Base-by-base conservation (phyloP, 495 filamentous ascomycete species). In the Penicillium coprophilum region DNA sequence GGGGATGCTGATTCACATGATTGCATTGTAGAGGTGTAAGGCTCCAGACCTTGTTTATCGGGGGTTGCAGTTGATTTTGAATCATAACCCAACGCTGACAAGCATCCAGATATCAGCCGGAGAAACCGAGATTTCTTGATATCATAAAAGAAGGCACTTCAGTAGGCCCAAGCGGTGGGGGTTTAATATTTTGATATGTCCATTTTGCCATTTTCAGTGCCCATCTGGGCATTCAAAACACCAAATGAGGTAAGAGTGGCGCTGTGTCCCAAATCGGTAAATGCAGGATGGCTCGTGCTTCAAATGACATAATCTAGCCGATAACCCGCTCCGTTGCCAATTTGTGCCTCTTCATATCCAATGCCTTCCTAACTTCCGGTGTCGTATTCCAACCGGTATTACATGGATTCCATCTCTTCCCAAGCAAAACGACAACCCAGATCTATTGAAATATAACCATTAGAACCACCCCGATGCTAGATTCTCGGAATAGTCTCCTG, bases 271-370 rank as follows among this genome's bases (percentile, higher is more conserved):
- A 38, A 64, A 52, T 32, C 28, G 58, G 61, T 40, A 64, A 64
- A 64, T 64, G 61, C 61, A 64, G 57, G 13, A 31, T 41, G 38
- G 44, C 56, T 28, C 34, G 50, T 53, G 50, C 50, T 36, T 19
- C 17, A 17, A 50, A 46, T 60, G 60, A 63, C 60, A 63, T 60
- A 52, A 57, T 50, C 24, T 27, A 27, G 4, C 31, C 43, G 27
- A 31, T 27, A 47, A 6, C 21, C 24, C 24, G 30, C 41, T 41
- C 34, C 34, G 19, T 21, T 41, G 41, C 21, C 2, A 4, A 13
- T 20, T 34, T 7, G 21, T 48, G 3, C 2, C 38, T 40, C 4
- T 40, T 19, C 19, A 21, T 38, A 17, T 40, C 34, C 11, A 5
- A 40, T 27, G 7, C 24, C 24, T 27, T 27, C 7, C 24, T 27